Evolutionary conservation across 177 flowering plant genomes (phyloP), one percentile per base, ranked within the genome.

Genomic region (Telopea speciosissima): DNA sequence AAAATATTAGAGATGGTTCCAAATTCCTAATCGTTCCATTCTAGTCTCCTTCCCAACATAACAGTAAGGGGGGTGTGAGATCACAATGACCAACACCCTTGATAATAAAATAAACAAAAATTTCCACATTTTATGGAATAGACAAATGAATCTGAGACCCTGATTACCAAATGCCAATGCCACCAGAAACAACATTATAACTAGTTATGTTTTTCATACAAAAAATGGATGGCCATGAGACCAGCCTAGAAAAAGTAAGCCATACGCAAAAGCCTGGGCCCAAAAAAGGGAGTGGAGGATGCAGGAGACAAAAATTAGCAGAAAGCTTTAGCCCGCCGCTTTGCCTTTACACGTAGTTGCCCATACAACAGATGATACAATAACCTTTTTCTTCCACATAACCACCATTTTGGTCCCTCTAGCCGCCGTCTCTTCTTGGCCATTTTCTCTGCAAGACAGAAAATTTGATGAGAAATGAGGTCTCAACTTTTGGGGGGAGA

Each of bases 321-420:
- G 31, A 23, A 54, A 19, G 17, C 12, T 72, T n/a, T 72, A 22
- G 58, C 36, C 59, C 19, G 63, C 45, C 80, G 13, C 81, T 71
- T 84, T 52, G 73, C 70, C 71, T 73, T 85, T 42, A 52, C 28
- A 66, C 42, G 74, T 66, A 69, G 62, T 62, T 66, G 71, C 22
- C 78, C 74, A 54, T 45, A 68, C 21, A 84, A 69, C 42, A 84
- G 68, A 69, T 80, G 62, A 68, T 84, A 87, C 69, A 85, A 24
- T 1, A 78, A 71, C 71, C 77, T 80, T 68, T 85, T 89, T 33
- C 81, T 79, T 52, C 93, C 93, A 80, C 79, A 85, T 80, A 72
- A 82, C 93, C 93, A 89, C 86, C 87, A 86, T 21, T 70, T 24
- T 11, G 88, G 93, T 16, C 72, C 67, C 25, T 59, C 58, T 40